phyloP scores from a whole-genome alignment of 2,329 filamentous ascomycete genomes.

The Hypocrella siamensis region DNA sequence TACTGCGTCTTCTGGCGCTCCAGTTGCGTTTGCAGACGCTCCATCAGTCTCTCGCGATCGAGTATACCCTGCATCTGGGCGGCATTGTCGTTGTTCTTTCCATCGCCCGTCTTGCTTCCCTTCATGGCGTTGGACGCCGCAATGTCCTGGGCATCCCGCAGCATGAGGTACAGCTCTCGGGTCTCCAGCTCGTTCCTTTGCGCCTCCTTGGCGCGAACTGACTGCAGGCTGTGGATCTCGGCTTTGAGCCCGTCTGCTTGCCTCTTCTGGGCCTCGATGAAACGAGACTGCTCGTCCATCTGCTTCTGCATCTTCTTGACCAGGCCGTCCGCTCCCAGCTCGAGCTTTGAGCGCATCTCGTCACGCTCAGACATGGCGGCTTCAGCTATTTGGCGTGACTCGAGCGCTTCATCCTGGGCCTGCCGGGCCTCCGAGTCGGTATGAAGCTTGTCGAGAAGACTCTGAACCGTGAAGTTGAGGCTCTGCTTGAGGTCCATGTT shows the following conservation, averaged over 20 bases:
- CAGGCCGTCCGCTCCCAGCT: conserved; percentile 82
- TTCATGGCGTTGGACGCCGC: conserved; percentile 68
- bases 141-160: conserved; percentile 91
- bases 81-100: conserved; percentile 49
- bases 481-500: conserved; percentile 98
- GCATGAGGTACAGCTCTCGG: conserved; percentile 92
- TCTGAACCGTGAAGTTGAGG: conserved; percentile 94
- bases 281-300: conserved; percentile 77
- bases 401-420: conserved; percentile 78
- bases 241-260: conserved; percentile 81
- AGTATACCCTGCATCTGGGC: conserved; percentile 80
- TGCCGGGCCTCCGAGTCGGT: conserved; percentile 91
- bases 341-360: conserved; percentile 79
- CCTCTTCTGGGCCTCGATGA: conserved; percentile 77
- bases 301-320: conserved; percentile 88
- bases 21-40: conserved; percentile 83
- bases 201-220: conserved; percentile 73
- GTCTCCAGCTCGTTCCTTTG: conserved; percentile 94
- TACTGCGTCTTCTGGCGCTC: conserved; percentile 96
- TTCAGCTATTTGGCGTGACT: conserved; percentile 84
- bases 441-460: conserved; percentile 83
- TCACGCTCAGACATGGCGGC: conserved; percentile 92
- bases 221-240: conserved; percentile 75
- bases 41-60: conserved; percentile 84
- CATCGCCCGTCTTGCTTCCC: conserved; percentile 25